These are phyloP conservation scores for Penicillium brevicompactum DNA, from an alignment of 2,329 filamentous ascomycete genomes.

Conservation along the genomic window DNA sequence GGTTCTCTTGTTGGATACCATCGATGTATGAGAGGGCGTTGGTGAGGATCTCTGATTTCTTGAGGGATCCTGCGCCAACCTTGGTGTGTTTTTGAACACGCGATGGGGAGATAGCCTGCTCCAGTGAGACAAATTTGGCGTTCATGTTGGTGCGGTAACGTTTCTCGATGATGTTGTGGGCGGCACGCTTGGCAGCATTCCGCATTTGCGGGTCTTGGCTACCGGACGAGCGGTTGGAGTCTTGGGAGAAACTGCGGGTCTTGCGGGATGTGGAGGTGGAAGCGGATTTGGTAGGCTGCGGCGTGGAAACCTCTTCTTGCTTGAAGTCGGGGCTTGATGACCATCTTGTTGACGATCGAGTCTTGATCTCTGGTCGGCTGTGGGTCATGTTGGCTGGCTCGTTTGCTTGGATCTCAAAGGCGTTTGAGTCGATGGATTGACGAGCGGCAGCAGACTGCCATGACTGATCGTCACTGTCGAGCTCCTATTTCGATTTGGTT, in stretches of 20 bases:
- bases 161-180: conserved; percentile 46
- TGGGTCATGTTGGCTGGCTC: conserved; percentile 8
- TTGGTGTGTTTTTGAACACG: conserved; percentile 27
- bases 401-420: conserved; percentile 6
- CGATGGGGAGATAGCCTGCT: conserved; percentile 36
- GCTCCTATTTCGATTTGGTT: conserved; percentile 24
- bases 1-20: conserved; percentile 38
- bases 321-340: conserved; percentile 33
- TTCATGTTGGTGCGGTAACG: conserved; percentile 48
- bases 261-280: conserved; percentile 22
- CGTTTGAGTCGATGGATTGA: conserved; percentile 21
- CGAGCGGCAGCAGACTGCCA: conserved; percentile 30
- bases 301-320: conserved; percentile 25
- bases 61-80: conserved; percentile 35
- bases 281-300: conserved; percentile 14
- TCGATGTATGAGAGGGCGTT: conserved; percentile 42
- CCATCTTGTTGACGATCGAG: conserved; percentile 22
- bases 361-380: conserved; percentile 9
- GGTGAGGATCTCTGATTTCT: conserved; percentile 42
- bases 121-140: conserved; percentile 43
- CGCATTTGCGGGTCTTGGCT: conserved; percentile 27
- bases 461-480: conserved; percentile 39
- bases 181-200: conserved; percentile 43
- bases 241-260: conserved; percentile 29
- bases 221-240: conserved; percentile 25